Evolutionary conservation across 331 rosid genomes (phyloP).

Genomic region (Quercus phellos): DNA sequence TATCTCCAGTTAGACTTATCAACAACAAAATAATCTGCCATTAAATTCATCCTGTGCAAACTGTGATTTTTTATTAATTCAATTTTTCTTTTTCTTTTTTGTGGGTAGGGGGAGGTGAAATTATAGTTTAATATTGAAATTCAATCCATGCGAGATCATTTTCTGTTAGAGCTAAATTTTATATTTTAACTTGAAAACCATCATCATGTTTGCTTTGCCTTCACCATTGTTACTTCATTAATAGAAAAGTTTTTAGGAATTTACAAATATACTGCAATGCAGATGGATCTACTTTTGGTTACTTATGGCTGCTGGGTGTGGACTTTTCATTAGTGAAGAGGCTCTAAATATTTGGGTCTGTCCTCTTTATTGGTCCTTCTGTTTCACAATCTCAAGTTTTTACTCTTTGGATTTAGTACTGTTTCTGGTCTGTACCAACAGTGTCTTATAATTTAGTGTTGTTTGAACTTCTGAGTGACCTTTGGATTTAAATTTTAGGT

Average conservation of each 20-base stretch:
- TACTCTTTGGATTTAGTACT: constrained; percentile 1
- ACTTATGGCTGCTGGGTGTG: constrained; percentile 73
- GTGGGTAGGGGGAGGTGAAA: not conserved
- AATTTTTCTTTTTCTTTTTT: not conserved
- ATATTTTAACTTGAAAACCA: not conserved
- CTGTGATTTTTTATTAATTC: not conserved
- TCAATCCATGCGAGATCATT: not conserved
- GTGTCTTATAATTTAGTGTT: not conserved
- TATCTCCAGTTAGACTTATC: not conserved
- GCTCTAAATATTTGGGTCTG: constrained; percentile 73
- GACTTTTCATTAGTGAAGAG: constrained; percentile 71
- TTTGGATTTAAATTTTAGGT: constrained; percentile 37
- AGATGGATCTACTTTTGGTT: constrained; percentile 77
- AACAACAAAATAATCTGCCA: not conserved
- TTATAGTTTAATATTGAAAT: not conserved
- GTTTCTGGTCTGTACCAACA: not conserved
- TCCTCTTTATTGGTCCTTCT: constrained; percentile 48
- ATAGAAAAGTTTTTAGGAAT: not conserved
- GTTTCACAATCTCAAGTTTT: constrained; percentile 32
- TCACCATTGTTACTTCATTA: not conserved
- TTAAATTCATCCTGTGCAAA: not conserved
- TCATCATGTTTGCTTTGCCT: not conserved
- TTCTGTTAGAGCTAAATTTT: not conserved
- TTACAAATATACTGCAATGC: constrained; percentile 4
- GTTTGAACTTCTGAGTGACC: constrained; percentile 11